Evolutionary conservation across 495 filamentous ascomycete genomes (phyloP).

Genomic region (Aspergillus avenaceus): DNA sequence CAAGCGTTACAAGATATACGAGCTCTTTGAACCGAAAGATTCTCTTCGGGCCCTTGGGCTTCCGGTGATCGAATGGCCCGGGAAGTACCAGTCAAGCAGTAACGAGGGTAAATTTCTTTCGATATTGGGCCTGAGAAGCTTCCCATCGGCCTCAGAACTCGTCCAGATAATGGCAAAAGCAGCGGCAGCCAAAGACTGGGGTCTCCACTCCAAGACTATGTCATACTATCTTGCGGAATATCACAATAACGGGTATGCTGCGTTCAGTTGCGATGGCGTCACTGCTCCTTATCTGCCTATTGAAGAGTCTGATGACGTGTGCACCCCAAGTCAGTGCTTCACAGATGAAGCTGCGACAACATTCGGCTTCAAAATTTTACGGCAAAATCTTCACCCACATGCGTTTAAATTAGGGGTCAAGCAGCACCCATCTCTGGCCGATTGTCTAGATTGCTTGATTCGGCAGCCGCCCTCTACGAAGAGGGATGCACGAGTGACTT

Average conservation of each 20-base stretch:
- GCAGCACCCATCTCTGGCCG: conserved; percentile 68
- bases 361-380: conserved; percentile 74
- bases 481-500: conserved; percentile 62
- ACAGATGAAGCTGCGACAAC: conserved; percentile 71
- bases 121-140: conserved; percentile 63
- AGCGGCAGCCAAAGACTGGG: conserved; percentile 47
- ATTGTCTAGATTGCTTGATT: conserved; percentile 67
- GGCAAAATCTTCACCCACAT: conserved; percentile 67
- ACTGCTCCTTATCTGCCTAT: conserved; percentile 69
- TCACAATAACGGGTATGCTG: conserved; percentile 67
- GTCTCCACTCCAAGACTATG: conserved; percentile 61
- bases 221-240: conserved; percentile 80
- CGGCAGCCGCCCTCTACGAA: conserved; percentile 62
- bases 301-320: conserved; percentile 58
- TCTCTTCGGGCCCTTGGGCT: conserved; percentile 63
- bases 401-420: conserved; percentile 78
- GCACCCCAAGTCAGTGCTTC: conserved; percentile 73
- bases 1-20: conserved; percentile 71
- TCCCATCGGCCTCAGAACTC: conserved; percentile 65
- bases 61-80: conserved; percentile 83
- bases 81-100: conserved; percentile 56
- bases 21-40: conserved; percentile 81
- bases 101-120: conserved; percentile 69
- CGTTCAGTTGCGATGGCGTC: conserved; percentile 52
- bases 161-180: conserved; percentile 69